These are phyloP conservation scores for Gyromitra esculenta DNA, from an alignment of 2,329 filamentous ascomycete species.

Conservation along the genomic window DNA sequence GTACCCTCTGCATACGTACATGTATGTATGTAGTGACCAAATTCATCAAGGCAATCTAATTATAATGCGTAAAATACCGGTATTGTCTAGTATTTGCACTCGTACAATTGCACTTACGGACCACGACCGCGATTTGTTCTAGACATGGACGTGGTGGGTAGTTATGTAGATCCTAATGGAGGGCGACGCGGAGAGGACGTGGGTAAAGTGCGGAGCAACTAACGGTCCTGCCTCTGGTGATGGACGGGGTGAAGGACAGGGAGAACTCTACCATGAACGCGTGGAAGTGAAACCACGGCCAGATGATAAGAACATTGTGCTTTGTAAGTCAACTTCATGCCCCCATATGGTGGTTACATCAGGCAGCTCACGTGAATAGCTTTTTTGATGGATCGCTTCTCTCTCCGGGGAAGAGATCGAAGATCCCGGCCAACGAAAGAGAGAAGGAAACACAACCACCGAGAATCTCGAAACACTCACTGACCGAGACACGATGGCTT, in stretches of 20 bases:
- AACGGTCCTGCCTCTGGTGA: slow-evolving; percentile 9
- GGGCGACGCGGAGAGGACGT: slow-evolving; percentile 5
- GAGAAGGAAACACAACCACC: not conserved
- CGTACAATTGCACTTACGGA: not conserved
- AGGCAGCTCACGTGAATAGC: slow-evolving; percentile 20
- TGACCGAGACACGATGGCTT: slow-evolving; percentile 25
- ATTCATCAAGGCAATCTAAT: slow-evolving; percentile 26
- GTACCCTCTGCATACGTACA: slow-evolving; percentile 11
- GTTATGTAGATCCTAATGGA: slow-evolving; percentile 23
- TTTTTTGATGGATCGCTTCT: slow-evolving; percentile 12
- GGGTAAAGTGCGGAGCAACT: slow-evolving; percentile 28
- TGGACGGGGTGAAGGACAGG: slow-evolving; percentile 14
- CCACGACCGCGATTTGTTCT: slow-evolving; percentile 9
- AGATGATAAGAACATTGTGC: slow-evolving; percentile 11
- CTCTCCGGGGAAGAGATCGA: slow-evolving; percentile 4
- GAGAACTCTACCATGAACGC: slow-evolving; percentile 17
- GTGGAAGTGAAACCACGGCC: slow-evolving; percentile 21
- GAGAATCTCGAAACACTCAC: slow-evolving; percentile 5
- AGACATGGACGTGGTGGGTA: slow-evolving; percentile 25
- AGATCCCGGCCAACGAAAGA: not conserved
- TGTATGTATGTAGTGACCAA: slow-evolving; percentile 11
- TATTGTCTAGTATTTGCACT: not conserved
- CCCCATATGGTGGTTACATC: not conserved
- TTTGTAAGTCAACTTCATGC: slow-evolving; percentile 11
- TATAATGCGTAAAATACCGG: slow-evolving; percentile 27